Percentiles rank a stretch among this genome's conserved stretches.
These are phyloP conservation scores for Trichoderma sp. DNA, from an alignment of 2,329 filamentous ascomycete genomes.

Conservation along the genomic window DNA sequence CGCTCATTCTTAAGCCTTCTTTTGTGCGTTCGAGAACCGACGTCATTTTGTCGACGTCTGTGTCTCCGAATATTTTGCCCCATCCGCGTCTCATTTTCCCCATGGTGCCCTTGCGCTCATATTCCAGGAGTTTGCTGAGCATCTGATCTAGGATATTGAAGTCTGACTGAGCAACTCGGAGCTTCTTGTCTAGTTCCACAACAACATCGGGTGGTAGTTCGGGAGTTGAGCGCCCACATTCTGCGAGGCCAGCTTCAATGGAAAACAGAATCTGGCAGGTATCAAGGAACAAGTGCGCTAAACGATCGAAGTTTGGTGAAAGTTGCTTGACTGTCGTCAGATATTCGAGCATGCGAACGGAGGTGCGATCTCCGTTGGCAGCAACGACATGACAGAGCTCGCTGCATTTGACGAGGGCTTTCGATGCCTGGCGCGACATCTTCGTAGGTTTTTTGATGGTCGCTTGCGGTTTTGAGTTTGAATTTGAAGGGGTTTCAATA, in stretches of 20 bases:
- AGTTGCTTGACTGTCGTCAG: conserved; percentile 55
- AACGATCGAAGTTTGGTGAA: conserved; percentile 53
- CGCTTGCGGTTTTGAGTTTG: background rate
- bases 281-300: conserved; percentile 66
- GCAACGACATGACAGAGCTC: conserved; percentile 8
- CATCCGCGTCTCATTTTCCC: conserved; percentile 59
- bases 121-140: conserved; percentile 58
- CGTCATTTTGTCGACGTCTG: conserved; percentile 59
- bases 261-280: conserved; percentile 64
- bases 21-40: conserved; percentile 55
- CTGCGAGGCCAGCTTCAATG: conserved; percentile 64
- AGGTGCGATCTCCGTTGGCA: conserved; percentile 1
- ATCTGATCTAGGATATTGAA: conserved; percentile 63
- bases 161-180: conserved; percentile 58
- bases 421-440: background rate
- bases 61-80: conserved; percentile 61
- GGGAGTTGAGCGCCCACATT: conserved; percentile 49
- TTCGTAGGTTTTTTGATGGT: background rate
- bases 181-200: conserved; percentile 62
- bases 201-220: conserved; percentile 59
- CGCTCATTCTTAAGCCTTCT: conserved; percentile 62
- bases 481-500: background rate
- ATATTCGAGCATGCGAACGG: conserved; percentile 56
- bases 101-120: conserved; percentile 59
- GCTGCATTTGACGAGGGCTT: background rate